phyloP scores from a whole-genome alignment of 1,139 yeast species.

The Oligophagozyma castellii region DNA sequence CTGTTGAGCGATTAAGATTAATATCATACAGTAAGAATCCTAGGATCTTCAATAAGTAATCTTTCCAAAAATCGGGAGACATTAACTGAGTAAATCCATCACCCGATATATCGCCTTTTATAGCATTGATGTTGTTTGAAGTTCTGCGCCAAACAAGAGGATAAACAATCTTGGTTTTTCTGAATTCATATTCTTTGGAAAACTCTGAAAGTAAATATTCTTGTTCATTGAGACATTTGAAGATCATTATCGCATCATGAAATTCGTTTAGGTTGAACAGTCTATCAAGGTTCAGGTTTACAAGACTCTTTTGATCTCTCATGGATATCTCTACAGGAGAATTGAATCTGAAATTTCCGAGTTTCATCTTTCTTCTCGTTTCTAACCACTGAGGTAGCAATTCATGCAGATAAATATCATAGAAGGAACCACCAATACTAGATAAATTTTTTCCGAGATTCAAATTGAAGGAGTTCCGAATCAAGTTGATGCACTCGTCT shows the following conservation, averaged over 20 bases:
- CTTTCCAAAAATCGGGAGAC: constrained; percentile 30
- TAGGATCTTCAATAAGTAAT: constrained; percentile 47
- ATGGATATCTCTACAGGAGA: constrained; percentile 74
- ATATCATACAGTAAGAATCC: constrained; percentile 75
- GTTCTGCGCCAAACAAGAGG: constrained; percentile 36
- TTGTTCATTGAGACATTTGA: constrained; percentile 54
- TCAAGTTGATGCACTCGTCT: constrained; percentile 62
- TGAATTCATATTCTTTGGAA: constrained; percentile 59
- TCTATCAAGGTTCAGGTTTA: constrained; percentile 17
- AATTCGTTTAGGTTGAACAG: constrained; percentile 47
- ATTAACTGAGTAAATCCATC: constrained; percentile 17
- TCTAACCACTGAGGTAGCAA: constrained; percentile 29
- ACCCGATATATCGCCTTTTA: constrained; percentile 10
- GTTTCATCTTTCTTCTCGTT: constrained; percentile 27
- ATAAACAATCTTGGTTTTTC: constrained; percentile 58
- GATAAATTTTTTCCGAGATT: constrained; percentile 45
- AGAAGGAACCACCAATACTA: constrained; percentile 47
- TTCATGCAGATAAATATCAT: constrained; percentile 35
- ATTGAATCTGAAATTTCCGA: constrained; percentile 55
- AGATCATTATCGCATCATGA: constrained; percentile 74
- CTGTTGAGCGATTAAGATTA: constrained; percentile 43
- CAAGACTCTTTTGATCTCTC: constrained; percentile 31
- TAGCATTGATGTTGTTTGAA: constrained; percentile 10
- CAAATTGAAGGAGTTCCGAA: constrained; percentile 57
- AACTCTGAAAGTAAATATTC: constrained; percentile 48